Conservation (phyloP, 108 stramenopile species). For the Stephanodiscus minutulus region DNA sequence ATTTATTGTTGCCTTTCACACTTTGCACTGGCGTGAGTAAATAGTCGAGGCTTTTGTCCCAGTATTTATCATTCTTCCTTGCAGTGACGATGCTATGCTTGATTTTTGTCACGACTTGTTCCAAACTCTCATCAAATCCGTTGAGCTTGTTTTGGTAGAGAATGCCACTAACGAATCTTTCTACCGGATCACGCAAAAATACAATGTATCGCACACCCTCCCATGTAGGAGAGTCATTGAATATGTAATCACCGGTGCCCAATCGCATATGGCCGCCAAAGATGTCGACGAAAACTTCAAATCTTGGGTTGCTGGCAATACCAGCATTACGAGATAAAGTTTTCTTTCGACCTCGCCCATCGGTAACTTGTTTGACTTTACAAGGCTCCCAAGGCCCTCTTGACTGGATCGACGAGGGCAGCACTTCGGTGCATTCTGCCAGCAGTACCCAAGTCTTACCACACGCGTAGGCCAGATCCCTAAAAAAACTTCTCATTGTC, state of each 20-base stretch:
- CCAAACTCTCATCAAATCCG: neutral
- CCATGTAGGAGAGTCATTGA: neutral
- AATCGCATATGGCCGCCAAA: constrained; percentile 53
- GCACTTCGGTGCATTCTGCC: neutral
- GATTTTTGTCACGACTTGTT: constrained; percentile 12
- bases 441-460: constrained; percentile 26
- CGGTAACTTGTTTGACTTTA: constrained; percentile 11
- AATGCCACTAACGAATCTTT: constrained; percentile 51
- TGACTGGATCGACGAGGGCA: constrained; percentile 1
- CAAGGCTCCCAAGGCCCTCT: constrained; percentile 15
- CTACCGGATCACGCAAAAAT: constrained; percentile 56
- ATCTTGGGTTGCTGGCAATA: constrained; percentile 15
- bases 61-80: constrained; percentile 22
- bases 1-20: neutral
- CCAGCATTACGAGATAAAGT: neutral
- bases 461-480: constrained; percentile 41
- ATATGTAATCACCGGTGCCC: constrained; percentile 36
- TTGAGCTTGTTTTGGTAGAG: constrained; percentile 18
- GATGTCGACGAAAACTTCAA: constrained; percentile 43
- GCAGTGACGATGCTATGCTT: constrained; percentile 12
- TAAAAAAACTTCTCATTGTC: constrained; percentile 49
- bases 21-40: constrained; percentile 56
- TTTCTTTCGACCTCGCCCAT: constrained; percentile 12
- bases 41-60: constrained; percentile 39
- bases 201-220: constrained; percentile 35